Evolutionary conservation across 805 yeast species (phyloP), one percentile per base, ranked within the genome.

Genomic region (Saitoella complicata): DNA sequence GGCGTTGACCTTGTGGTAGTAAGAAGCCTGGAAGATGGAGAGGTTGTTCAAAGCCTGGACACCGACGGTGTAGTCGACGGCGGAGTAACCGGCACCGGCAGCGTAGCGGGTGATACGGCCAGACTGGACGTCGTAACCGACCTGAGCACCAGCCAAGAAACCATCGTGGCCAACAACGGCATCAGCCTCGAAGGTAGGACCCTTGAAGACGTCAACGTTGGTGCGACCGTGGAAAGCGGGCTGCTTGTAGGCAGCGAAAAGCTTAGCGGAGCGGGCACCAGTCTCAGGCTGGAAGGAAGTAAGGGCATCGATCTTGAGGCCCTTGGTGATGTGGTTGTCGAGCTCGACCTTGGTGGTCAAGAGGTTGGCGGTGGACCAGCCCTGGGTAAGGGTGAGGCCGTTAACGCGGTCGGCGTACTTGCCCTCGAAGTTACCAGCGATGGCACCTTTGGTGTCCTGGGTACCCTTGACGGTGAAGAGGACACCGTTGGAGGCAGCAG

Each of bases 401-500:
- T 91, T 71, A 51, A 86, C 73, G 73, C 85, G 85, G 76, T 91
- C 98, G 50, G 82, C 68, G 73, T 80, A 83, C 72, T 83, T 85
- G 58, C 93, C 82, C 69, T 91, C 97, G 48, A 91, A 69, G 60
- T 80, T 76, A 56, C 94, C 94, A 51, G 87, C 77, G 56, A 91
- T 76, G 56, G 93, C 70, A 62, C 81, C 78, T 68, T 76, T 76
- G 58, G 76, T 73, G 58, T 79, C 73, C 52, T 78, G 72, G 71
- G 85, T 86, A 64, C 95, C 95, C 73, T 84, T 85, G 62, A 85
- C 83, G 59, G 91, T 75, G 77, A 91, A 91, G 49, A 49, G 74
- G 47, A 88, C 96, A 58, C 96, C 96, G 65, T 86, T 88, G 64
- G 95, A 94, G 57, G 98, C 95, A 54, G 74, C 75, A 55, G 97